These are phyloP conservation scores for Vanilla planifolia DNA, from an alignment of 106 monocot genomes.

Conservation along the genomic window DNA sequence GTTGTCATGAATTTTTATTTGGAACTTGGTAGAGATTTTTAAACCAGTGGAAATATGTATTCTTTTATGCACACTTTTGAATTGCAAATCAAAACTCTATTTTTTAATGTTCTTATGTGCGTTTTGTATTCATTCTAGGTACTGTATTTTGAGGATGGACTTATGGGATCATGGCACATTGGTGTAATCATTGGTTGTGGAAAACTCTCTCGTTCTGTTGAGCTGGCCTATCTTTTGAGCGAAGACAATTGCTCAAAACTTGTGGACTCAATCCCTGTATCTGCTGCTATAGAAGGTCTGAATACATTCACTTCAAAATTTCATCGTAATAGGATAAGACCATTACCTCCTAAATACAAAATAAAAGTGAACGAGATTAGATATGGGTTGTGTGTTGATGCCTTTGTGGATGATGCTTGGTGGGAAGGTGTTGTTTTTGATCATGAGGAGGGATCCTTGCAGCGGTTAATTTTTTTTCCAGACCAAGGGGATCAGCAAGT, in stretches of 20 bases:
- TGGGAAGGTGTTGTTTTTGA: conserved; percentile 78
- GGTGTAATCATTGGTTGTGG: conserved; percentile 19
- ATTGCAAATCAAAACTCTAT: background rate
- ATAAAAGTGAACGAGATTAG: conserved; percentile 10
- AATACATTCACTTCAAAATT: background rate
- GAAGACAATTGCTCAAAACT: conserved; percentile 28
- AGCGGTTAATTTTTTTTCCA: conserved; percentile 56
- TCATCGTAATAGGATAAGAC: conserved; percentile 38
- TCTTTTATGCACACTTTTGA: background rate
- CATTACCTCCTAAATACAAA: conserved; percentile 23
- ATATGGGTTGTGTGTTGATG: conserved; percentile 70
- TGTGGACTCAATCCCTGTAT: conserved; percentile 31
- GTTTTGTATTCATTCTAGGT: conserved; percentile 26
- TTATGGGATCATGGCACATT: conserved; percentile 50
- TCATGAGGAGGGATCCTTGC: conserved; percentile 11
- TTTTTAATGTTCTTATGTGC: background rate
- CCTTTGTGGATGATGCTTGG: conserved; percentile 49
- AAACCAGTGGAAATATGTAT: background rate
- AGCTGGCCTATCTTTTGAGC: conserved; percentile 28
- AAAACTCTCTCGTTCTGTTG: conserved; percentile 16
- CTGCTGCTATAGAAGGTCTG: conserved; percentile 40
- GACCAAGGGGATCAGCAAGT: conserved; percentile 51
- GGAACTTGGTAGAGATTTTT: background rate
- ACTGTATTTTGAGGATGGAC: conserved; percentile 33
- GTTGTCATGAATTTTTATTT: background rate